Evolutionary conservation across 1,139 yeast species (phyloP), one percentile per base, ranked within the genome.

Genomic region (Zygoascus sp.): DNA sequence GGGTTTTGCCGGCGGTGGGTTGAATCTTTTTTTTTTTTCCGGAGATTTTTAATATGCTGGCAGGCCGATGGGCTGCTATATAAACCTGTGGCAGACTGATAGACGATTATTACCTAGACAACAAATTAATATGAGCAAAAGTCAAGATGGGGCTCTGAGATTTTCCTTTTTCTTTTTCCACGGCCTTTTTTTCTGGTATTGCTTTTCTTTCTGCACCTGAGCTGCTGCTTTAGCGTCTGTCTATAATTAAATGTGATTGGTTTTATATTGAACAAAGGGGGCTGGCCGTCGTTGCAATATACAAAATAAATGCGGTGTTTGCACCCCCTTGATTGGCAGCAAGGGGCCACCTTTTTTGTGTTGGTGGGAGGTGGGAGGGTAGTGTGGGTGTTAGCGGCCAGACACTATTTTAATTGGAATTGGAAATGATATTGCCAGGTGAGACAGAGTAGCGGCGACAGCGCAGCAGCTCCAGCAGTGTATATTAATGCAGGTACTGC

Each of bases 301-400:
- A 30, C 13, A 30, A 30, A 30, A 30, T 13, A 30, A 30, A 21
- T 35, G 39, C 16, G 25, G 39, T 20, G 39, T 35, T 35, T n/a
- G 27, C 5, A 35, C 22, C 39, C 39, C 39, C 39, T 35, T 35
- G 25, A 35, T 35, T 35, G 25, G 39, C 39, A 21, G 39, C 39
- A 35, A 35, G 39, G 39, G 39, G 39, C 16, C 13, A 19, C n/a
- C n/a, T n/a, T n/a, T 5, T 15, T 27, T n/a, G 32, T 9, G n/a
- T 27, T n/a, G 10, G 5, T 27, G 32, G 32, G 5, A 11, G 32
- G 32, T 15, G 11, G 11, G 8, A n/a, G 11, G 32, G 32, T 15
- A 11, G 32, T n/a, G 19, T n/a, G 35, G 35, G 9, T 32, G 35
- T 19, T 30, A 13, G 34, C 34, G 6, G 13, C 15, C 34, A 8